phyloP scores from a whole-genome alignment of 768 basidiomycete genomes.

The Boletus huronensis region DNA sequence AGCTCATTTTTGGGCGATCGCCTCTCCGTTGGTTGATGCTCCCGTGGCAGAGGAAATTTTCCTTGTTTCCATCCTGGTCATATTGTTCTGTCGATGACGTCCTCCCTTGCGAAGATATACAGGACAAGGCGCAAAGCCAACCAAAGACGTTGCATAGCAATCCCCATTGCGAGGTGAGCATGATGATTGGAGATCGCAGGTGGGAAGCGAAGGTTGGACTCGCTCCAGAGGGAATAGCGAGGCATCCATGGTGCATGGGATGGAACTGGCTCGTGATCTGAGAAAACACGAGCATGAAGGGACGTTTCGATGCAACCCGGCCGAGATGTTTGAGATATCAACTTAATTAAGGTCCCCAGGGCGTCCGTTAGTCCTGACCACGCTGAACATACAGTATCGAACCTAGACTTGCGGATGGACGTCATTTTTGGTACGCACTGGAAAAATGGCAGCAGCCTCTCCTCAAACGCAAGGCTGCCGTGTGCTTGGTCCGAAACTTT shows the following conservation, averaged over 20 bases:
- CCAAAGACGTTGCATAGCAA: not conserved
- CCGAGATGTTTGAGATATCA: not conserved
- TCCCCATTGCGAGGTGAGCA: not conserved
- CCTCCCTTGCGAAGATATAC: not conserved
- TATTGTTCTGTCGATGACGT: not conserved
- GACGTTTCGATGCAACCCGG: not conserved
- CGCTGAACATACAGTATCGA: not conserved
- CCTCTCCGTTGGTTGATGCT: constrained; percentile 4
- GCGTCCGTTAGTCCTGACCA: no score
- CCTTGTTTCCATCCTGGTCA: not conserved
- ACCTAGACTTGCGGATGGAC: not conserved
- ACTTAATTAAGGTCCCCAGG: no score
- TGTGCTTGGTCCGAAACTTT: no score
- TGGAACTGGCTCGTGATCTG: not conserved
- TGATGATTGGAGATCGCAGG: not conserved
- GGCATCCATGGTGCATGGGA: not conserved
- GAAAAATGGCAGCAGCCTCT: not conserved
- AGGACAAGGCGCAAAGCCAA: not conserved
- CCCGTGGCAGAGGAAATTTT: not conserved
- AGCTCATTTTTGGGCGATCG: constrained; percentile 1
- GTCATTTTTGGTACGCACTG: no score
- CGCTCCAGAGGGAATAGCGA: not conserved
- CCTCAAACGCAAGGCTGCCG: not conserved
- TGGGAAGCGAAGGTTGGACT: not conserved
- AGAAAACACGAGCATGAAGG: no score